phyloP scores from a whole-genome alignment of 495 filamentous ascomycete genomes.

The Penicillium cosmopolitanum region DNA sequence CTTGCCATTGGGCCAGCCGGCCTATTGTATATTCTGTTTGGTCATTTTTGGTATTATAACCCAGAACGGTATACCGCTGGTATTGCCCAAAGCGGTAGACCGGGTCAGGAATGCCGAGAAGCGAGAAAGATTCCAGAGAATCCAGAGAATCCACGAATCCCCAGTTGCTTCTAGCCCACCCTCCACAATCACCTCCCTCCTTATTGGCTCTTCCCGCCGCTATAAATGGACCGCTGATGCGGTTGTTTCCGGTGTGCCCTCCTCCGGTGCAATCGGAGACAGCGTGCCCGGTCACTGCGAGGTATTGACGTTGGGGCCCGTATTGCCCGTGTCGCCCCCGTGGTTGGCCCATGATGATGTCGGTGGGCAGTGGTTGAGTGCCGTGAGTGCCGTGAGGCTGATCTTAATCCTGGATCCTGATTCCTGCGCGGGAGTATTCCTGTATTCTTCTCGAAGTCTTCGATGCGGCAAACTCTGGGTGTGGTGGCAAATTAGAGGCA shows the following conservation, averaged over 20 bases:
- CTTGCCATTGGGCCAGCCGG: slow-evolving; percentile 70
- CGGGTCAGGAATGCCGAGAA: slow-evolving; percentile 9
- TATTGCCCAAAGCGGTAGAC: slow-evolving; percentile 2
- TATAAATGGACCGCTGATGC: not conserved
- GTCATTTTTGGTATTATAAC: not conserved
- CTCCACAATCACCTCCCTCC: not conserved
- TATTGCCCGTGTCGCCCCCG: not conserved
- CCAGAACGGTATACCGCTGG: not conserved
- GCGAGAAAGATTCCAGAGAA: not conserved
- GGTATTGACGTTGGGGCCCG: slow-evolving; percentile 4
- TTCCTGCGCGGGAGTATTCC: too few species aligned
- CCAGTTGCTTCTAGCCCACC: not conserved
- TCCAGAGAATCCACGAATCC: not conserved
- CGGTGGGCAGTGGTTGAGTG: not conserved
- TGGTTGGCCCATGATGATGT: not conserved
- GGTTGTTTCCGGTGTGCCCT: slow-evolving; percentile 8
- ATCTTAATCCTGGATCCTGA: not conserved
- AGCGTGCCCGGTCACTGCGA: not conserved
- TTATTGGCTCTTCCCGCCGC: not conserved
- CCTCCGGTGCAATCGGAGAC: slow-evolving; percentile 11
- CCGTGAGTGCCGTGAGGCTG: not conserved
- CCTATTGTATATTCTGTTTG: slow-evolving; percentile 16
- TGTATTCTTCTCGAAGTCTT: slow-evolving; percentile 5
- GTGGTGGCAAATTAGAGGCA: not conserved
- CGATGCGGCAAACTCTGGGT: not conserved